phyloP scores from a whole-genome alignment of 352 stramenopile genomes.

The Phytophthora crassamura region DNA sequence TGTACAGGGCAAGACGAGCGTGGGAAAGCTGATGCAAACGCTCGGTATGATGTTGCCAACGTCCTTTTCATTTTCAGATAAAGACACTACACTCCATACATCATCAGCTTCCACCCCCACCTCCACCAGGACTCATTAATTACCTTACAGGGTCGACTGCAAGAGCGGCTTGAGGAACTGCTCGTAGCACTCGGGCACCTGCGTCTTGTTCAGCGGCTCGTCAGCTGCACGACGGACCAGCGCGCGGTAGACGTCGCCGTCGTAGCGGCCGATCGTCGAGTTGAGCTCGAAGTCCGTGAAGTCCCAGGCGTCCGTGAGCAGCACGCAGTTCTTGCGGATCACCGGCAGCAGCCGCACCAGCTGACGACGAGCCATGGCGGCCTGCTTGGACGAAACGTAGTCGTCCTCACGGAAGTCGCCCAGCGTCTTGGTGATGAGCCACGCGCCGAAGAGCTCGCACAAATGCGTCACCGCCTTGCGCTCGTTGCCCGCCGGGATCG shows the following conservation, averaged over 20 bases:
- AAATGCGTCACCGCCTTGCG: slow-evolving; percentile 40
- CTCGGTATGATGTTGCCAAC: too few species aligned
- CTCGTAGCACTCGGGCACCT: slow-evolving; percentile 65
- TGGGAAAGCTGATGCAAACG: too few species aligned
- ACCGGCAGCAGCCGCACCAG: slow-evolving; percentile 44
- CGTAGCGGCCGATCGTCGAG: slow-evolving; percentile 76
- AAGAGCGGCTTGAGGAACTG: slow-evolving; percentile 55
- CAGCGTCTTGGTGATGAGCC: slow-evolving; percentile 49
- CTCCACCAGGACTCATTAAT: too few species aligned
- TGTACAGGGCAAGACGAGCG: too few species aligned
- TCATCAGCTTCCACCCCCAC: too few species aligned
- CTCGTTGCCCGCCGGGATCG: slow-evolving; percentile 34
- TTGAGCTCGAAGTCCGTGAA: slow-evolving; percentile 73
- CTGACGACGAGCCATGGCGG: slow-evolving; percentile 38
- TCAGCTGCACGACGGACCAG: slow-evolving; percentile 52
- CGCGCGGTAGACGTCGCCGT: slow-evolving; percentile 76
- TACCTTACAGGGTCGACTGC: slow-evolving; percentile 36
- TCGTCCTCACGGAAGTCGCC: slow-evolving; percentile 61
- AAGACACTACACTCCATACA: too few species aligned
- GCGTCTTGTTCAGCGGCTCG: slow-evolving; percentile 67
- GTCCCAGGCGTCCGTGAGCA: slow-evolving; percentile 48
- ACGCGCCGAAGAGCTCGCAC: slow-evolving; percentile 47
- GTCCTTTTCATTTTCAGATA: too few species aligned
- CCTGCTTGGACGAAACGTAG: slow-evolving; percentile 57
- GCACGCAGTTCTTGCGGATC: slow-evolving; percentile 56